Evolutionary conservation across 371 early-diverging fungal species (phyloP).

Genomic region (Cokeromyces recurvatus): DNA sequence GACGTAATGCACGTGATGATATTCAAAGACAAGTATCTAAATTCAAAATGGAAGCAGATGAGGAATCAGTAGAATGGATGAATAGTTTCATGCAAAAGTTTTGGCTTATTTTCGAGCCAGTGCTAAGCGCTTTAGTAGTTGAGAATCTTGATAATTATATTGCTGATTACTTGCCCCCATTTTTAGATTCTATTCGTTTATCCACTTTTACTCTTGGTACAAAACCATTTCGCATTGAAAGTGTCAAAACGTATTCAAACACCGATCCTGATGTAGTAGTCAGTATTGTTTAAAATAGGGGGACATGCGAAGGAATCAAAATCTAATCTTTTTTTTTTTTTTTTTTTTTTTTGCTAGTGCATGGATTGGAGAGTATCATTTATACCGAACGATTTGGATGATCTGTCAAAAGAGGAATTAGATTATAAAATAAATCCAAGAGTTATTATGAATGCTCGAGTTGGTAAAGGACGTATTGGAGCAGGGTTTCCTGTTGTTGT

Average conservation of each 20-base stretch:
- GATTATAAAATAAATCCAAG: constrained; percentile 81
- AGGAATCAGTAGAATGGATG: constrained; percentile 96
- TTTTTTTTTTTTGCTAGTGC: constrained; percentile 45
- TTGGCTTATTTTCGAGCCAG: constrained; percentile 97
- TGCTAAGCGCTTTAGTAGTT: constrained; percentile 75
- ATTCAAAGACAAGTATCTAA: constrained; percentile 59
- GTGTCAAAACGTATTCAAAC: constrained; percentile 71
- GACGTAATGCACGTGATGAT: constrained; percentile 67
- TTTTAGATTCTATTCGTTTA: constrained; percentile 88
- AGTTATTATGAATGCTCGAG: constrained; percentile 83
- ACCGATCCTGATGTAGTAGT: constrained; percentile 81
- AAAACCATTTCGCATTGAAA: constrained; percentile 90
- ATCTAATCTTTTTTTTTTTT: too few relatives aligned
- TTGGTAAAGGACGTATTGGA: constrained; percentile 89
- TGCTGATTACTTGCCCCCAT: constrained; percentile 79
- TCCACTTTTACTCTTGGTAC: constrained; percentile 97
- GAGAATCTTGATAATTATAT: constrained; percentile 73
- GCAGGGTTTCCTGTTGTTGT: constrained; percentile 92
- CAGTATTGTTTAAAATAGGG: too few relatives aligned
- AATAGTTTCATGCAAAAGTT: constrained; percentile 87
- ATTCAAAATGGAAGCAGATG: constrained; percentile 46
- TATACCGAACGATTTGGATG: constrained; percentile 73
- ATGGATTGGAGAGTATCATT: constrained; percentile 94
- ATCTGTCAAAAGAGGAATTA: constrained; percentile 62
- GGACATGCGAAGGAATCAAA: too few relatives aligned